Base-by-base conservation (phyloP, 805 yeast species). In the Candida germanica region DNA sequence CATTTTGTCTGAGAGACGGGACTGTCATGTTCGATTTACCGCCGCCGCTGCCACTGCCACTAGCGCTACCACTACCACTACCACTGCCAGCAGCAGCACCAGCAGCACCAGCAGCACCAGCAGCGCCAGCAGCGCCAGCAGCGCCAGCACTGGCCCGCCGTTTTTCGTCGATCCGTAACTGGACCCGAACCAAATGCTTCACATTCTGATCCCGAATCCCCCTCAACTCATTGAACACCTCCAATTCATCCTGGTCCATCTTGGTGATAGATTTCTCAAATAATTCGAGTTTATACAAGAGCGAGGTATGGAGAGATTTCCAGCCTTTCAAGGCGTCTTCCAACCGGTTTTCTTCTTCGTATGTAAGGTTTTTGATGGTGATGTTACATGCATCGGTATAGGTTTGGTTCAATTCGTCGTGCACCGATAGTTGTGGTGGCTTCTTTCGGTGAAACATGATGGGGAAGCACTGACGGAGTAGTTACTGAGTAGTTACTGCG, bases 271-370 rank as follows among this genome's bases (percentile, higher is more conserved):
- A 41, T 56, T 55, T 73, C 60, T 50, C 81, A 71, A 47, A 83
- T 46, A 36, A 54, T 41, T 80, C 85, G 28, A 81, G 58, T 47
- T 76, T 76, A 51, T 65, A 75, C 31, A 77, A 65, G 2, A 80
- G 66, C 31, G 75, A 71, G 2, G 84, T 77, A 43, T 80, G 86
- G n/a, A 84, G 58, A 2, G 79, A 65, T 45, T 79, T 82, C 89
- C 91, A 83, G 2, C 89, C 89, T 40, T 73, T 75, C 14, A 81
- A 58, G 2, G 88, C 83, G 12, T 72, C 76, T 33, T 67, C 73
- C 29, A 68, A 55, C 14, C 72, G 67, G 22, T 69, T 64, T 13
- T 65, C 61, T 40, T 82, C 82, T 48, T 83, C 88, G 13, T 78
- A 52, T 3, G 77, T 66, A 33, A 79, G 51, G 54, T 80, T 77